Conservation (phyloP, 2,329 filamentous ascomycete genomes). For the Ophiostoma sp. region DNA sequence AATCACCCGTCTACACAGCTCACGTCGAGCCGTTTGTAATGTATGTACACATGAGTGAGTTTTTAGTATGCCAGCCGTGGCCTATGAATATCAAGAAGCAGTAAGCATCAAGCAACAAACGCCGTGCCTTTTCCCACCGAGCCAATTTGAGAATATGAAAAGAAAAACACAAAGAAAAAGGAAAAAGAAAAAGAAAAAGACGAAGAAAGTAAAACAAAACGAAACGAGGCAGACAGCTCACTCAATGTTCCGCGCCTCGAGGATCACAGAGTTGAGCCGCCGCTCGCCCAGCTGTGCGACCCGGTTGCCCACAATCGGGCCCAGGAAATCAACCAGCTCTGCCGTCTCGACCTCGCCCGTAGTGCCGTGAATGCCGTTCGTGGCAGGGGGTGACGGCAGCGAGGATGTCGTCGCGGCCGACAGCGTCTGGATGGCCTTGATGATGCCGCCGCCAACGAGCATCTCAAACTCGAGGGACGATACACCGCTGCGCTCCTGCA, state of each 20-base stretch:
- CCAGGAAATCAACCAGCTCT: conserved; percentile 51
- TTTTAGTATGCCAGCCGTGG: neutral
- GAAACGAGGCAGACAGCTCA: conserved; percentile 29
- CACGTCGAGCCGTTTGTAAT: neutral
- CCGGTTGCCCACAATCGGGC: conserved; percentile 48
- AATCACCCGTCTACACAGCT: neutral
- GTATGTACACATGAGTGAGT: too few relatives aligned
- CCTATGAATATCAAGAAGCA: too few relatives aligned
- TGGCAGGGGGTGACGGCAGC: conserved; percentile 18
- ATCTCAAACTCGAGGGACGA: conserved; percentile 46
- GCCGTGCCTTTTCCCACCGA: conserved; percentile 13
- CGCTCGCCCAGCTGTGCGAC: conserved; percentile 44
- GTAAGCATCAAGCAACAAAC: neutral
- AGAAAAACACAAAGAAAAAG: neutral
- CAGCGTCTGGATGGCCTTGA: conserved; percentile 48
- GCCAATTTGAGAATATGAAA: neutral
- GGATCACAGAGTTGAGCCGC: conserved; percentile 44
- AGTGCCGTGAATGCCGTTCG: conserved; percentile 18
- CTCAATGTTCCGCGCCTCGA: conserved; percentile 52
- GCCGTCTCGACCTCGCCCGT: conserved; percentile 36
- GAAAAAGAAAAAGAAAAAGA: neutral
- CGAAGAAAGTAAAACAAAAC: too few relatives aligned
- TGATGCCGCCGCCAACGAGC: conserved; percentile 48
- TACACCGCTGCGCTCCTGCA: conserved; percentile 41
- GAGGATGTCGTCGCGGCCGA: neutral